A percentile compares a stretch with the other conserved stretches of the same genome.
Evolutionary conservation across 305 asterid genomes (phyloP).

Genomic region (Fraxinus sp.): DNA sequence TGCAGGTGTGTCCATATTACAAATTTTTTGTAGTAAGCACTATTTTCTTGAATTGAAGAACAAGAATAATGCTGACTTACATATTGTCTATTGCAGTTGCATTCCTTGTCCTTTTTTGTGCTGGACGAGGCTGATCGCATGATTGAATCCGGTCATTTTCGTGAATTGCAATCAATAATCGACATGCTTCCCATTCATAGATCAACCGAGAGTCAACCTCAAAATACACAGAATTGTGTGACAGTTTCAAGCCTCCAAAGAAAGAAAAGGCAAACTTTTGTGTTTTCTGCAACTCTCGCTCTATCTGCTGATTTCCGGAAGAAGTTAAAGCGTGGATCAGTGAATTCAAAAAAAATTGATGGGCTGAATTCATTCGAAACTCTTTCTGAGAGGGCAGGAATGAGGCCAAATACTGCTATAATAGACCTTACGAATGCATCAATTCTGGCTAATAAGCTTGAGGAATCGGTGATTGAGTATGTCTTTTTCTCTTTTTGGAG

Average conservation of each 20-base stretch:
- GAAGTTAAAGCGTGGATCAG: constrained; percentile 81
- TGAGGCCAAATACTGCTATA: constrained; percentile 79
- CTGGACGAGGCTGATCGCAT: constrained; percentile 99
- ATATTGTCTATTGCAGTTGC: constrained; percentile 60
- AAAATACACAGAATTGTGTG: constrained; percentile 55
- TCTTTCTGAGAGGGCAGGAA: constrained; percentile 91
- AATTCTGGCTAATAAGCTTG: constrained; percentile 71
- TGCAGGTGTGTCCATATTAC: constrained; percentile 8
- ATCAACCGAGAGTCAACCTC: constrained; percentile 50
- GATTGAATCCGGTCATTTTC: constrained; percentile 95
- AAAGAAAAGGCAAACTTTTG: constrained; percentile 94
- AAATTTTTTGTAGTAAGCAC: background rate
- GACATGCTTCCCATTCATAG: constrained; percentile 86
- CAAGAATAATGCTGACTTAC: constrained; percentile 16
- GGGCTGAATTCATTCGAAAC: constrained; percentile 77
- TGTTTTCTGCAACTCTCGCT: constrained; percentile 96
- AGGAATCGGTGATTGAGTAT: constrained; percentile 90
- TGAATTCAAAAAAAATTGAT: constrained; percentile 47
- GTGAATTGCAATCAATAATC: constrained; percentile 86
- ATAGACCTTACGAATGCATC: constrained; percentile 91
- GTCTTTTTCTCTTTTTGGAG: constrained; percentile 28
- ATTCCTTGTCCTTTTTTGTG: constrained; percentile 88
- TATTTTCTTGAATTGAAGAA: background rate
- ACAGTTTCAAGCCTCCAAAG: constrained; percentile 65
- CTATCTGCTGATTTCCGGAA: constrained; percentile 84